Evolutionary conservation across 768 basidiomycete genomes (phyloP), one percentile per base, ranked within the genome.

Genomic region (Lepiota subincarnata): DNA sequence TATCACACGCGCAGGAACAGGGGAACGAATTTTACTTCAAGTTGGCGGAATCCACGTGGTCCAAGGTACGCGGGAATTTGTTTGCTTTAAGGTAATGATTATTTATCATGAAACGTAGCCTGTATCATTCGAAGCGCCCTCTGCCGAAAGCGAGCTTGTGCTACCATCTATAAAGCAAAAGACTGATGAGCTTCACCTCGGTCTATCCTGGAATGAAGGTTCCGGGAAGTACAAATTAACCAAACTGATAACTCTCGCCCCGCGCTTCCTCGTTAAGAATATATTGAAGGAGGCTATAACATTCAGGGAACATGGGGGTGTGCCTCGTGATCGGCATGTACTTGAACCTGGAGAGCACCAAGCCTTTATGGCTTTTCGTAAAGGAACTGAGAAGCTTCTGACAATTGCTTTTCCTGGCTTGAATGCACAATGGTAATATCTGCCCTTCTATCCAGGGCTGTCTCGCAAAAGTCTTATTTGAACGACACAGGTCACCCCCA

Each of bases 181-280:
- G 57, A 70, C 77, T 2, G 83, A 89, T 43, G 83, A 86, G 64
- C 77, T 85, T 48, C 89, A 94, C 64, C 68, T 91, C 42, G 97
- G 96, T 1, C 61, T 99, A 36, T 95, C 93, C 4, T 98, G 95
- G 83, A 78, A 81, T 14, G 94, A 96, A 68, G 97, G 95, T 1
- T 73, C 86, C n/a, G 97, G 97, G 34, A 98, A 97, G 75, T 98
- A 98, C 68, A 98, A 98, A 65, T 73, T 98, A 31, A 88, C 87
- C 22, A 98, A 98, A 71, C 87, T 98, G 59, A 85, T 99, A 59
- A 95, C 90, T 0, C 72, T 98, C 35, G 77, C 89, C 6, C 97
- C 97, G 22, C 83, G 97, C 42, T 98, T 94, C 73, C 72, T 98
- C 57, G 68, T 98, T 60, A 89, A 86, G 68, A 99, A 98, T 69